These are phyloP conservation scores for Pythium folliculosum DNA, from an alignment of 352 stramenopile genomes.

Conservation along the genomic window DNA sequence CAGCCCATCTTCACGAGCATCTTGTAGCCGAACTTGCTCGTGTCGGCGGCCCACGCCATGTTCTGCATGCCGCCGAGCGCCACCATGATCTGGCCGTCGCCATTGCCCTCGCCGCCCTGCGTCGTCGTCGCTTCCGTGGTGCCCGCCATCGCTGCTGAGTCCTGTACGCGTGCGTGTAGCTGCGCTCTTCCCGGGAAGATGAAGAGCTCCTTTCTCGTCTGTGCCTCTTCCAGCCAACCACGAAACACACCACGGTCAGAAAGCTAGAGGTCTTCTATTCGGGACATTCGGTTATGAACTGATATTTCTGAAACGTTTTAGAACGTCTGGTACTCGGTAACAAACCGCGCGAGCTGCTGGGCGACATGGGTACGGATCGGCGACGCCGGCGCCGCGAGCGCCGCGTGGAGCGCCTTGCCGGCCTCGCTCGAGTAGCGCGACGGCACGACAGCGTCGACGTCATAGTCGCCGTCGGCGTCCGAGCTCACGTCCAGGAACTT, in stretches of 20 bases:
- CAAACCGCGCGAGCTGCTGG: constrained; percentile 56
- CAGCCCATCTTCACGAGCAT: constrained; percentile 97
- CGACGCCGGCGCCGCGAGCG: constrained; percentile 47
- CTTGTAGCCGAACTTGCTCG: constrained; percentile 93
- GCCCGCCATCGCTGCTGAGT: constrained; percentile 14
- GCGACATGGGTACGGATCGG: constrained; percentile 66
- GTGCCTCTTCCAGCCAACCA: constrained; percentile 27
- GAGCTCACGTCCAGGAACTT: constrained; percentile 86
- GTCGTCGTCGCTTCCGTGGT: constrained; percentile 10
- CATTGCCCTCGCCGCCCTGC: constrained; percentile 19
- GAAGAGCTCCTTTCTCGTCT: background rate
- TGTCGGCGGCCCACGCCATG: constrained; percentile 87
- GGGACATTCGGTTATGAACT: constrained; percentile 5
- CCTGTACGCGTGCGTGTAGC: background rate
- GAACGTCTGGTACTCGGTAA: constrained; percentile 75
- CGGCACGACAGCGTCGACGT: constrained; percentile 69
- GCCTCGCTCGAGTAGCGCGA: constrained; percentile 67
- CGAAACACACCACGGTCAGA: background rate
- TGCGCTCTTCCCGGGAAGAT: background rate
- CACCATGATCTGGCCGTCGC: constrained; percentile 63
- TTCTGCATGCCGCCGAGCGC: constrained; percentile 85
- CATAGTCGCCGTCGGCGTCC: constrained; percentile 68
- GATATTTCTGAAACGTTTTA: constrained; percentile 32
- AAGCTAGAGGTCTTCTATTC: constrained; percentile 11
- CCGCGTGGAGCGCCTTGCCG: constrained; percentile 71